phyloP scores from a whole-genome alignment of 2,329 filamentous ascomycete genomes.

The Dactylonectria estremocensis region DNA sequence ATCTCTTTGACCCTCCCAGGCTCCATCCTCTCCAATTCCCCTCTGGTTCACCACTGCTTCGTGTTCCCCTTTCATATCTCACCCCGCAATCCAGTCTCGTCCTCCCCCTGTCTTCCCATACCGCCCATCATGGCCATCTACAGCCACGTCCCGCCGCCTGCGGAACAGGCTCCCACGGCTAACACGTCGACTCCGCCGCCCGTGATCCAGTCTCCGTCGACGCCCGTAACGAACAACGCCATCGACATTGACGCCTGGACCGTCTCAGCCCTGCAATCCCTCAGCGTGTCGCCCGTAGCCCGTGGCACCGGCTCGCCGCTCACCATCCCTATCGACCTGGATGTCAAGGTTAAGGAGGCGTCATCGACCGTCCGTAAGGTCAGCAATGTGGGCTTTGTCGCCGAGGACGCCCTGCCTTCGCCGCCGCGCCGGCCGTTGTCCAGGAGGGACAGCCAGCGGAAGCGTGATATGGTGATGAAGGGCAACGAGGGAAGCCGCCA shows the following conservation, averaged over 20 bases:
- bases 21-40: neutral
- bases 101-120: constrained; percentile 11
- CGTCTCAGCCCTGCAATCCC: constrained; percentile 68
- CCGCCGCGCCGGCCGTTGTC: constrained; percentile 63
- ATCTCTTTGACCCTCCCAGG: neutral
- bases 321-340: constrained; percentile 82
- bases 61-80: neutral
- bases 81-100: constrained; percentile 19
- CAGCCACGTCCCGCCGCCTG: constrained; percentile 67
- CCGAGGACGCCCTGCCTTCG: constrained; percentile 42
- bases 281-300: constrained; percentile 69
- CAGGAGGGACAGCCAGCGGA: constrained; percentile 68
- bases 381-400: constrained; percentile 41
- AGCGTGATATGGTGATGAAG: constrained; percentile 84
- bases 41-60: constrained; percentile 15
- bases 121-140: constrained; percentile 64
- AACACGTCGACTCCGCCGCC: constrained; percentile 39
- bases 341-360: constrained; percentile 36
- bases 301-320: constrained; percentile 75
- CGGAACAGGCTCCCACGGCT: constrained; percentile 51
- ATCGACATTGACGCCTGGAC: constrained; percentile 80
- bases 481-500: constrained; percentile 93
- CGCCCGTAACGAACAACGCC: constrained; percentile 44
- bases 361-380: constrained; percentile 18
- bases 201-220: constrained; percentile 39